Percentiles rank a stretch among this genome's conserved stretches.
phyloP scores from a whole-genome alignment of 2,329 filamentous ascomycete genomes.

The Neonectria hederae region DNA sequence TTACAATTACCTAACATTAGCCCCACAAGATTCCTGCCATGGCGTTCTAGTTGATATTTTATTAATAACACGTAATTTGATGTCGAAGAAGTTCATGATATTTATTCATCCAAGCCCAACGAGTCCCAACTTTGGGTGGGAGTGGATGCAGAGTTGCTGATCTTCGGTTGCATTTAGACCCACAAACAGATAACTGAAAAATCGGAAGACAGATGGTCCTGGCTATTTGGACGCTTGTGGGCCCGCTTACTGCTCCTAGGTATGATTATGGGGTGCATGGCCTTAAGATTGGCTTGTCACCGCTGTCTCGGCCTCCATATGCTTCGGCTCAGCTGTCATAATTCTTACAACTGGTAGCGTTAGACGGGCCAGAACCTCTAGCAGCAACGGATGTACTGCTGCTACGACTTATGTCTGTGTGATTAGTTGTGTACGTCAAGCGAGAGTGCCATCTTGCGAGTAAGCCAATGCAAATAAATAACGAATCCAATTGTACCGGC shows the following conservation, averaged over 20 bases:
- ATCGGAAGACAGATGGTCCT: not conserved
- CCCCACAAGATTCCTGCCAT: conserved; percentile 4
- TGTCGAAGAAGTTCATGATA: not conserved
- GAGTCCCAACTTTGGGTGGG: not conserved
- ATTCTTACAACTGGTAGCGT: no score
- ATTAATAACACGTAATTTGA: not conserved
- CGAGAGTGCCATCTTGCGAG: no score
- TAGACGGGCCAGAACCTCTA: no score
- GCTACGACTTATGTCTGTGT: no score
- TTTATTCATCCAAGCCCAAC: not conserved
- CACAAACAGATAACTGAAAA: not conserved
- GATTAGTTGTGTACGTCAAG: no score
- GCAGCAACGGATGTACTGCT: no score
- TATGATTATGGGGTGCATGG: not conserved
- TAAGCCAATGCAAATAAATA: no score
- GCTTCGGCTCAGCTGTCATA: no score
- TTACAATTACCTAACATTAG: conserved; percentile 21
- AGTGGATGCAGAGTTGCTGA: not conserved
- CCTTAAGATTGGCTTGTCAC: not conserved
- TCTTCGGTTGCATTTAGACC: not conserved
- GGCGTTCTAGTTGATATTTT: not conserved
- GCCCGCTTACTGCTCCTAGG: not conserved
- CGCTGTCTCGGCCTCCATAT: no score
- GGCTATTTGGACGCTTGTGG: not conserved
- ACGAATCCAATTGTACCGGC: no score